A percentile compares a stretch with the other conserved stretches of the same genome.
Evolutionary conservation across 1,284 basidiomycete genomes (phyloP).

Genomic region (Cryptococcus sp.): DNA sequence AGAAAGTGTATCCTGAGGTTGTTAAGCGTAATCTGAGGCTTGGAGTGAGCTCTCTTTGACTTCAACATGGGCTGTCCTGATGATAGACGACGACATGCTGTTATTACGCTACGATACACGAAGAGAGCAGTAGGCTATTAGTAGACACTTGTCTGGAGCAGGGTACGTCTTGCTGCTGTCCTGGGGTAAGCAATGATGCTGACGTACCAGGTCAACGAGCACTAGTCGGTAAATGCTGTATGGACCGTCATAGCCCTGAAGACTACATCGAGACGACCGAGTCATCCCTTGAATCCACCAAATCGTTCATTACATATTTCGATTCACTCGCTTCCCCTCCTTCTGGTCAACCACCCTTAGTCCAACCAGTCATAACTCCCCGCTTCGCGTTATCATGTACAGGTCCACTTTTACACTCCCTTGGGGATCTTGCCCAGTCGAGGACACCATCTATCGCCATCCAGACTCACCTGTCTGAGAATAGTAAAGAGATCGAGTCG

Average conservation of each 20-base stretch:
- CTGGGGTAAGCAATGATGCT: background rate
- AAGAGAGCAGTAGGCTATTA: slow-evolving; percentile 72
- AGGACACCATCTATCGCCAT: slow-evolving; percentile 60
- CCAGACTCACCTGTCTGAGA: slow-evolving; percentile 93
- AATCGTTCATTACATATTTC: slow-evolving; percentile 66
- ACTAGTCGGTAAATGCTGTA: slow-evolving; percentile 88
- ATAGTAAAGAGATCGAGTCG: slow-evolving; percentile 66
- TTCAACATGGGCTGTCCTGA: background rate
- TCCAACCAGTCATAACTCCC: slow-evolving; percentile 87
- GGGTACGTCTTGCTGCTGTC: slow-evolving; percentile 50
- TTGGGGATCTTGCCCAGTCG: slow-evolving; percentile 56
- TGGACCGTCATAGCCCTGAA: slow-evolving; percentile 71
- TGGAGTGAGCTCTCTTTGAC: slow-evolving; percentile 57
- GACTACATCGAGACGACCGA: slow-evolving; percentile 68
- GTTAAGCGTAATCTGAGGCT: slow-evolving; percentile 69
- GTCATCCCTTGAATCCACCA: slow-evolving; percentile 60
- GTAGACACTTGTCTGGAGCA: slow-evolving; percentile 66
- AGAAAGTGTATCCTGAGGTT: slow-evolving; percentile 64
- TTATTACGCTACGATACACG: slow-evolving; percentile 83
- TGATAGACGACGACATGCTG: slow-evolving; percentile 84
- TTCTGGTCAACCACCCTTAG: slow-evolving; percentile 49
- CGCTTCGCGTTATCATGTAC: slow-evolving; percentile 94
- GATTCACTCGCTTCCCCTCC: slow-evolving; percentile 49
- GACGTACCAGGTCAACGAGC: slow-evolving; percentile 68
- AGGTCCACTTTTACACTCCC: slow-evolving; percentile 59